Conservation (phyloP, 805 yeast species). For the Saitoella complicata region DNA sequence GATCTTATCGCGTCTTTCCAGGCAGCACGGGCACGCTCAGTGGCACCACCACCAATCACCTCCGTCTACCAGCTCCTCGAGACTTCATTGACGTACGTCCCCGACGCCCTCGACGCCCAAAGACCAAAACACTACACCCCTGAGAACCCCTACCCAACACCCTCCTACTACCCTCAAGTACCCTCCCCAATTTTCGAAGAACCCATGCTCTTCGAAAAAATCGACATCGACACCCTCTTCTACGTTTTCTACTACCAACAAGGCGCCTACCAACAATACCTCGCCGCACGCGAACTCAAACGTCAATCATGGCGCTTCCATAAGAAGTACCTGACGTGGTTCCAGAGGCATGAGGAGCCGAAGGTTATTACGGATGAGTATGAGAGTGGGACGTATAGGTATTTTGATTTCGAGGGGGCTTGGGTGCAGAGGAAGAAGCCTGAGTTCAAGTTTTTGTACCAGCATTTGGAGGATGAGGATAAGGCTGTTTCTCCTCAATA, state of each 20-base stretch:
- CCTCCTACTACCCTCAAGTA: slow-evolving; percentile 77
- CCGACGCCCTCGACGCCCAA: slow-evolving; percentile 85
- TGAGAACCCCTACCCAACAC: slow-evolving; percentile 72
- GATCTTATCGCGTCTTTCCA: slow-evolving; percentile 24
- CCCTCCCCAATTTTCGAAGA: slow-evolving; percentile 40
- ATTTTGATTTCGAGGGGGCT: slow-evolving; percentile 49
- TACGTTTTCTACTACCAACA: slow-evolving; percentile 81
- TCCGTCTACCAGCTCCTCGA: slow-evolving; percentile 47
- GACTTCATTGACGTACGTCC: slow-evolving; percentile 70
- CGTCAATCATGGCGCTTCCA: slow-evolving; percentile 74
- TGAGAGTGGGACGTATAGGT: slow-evolving; percentile 47
- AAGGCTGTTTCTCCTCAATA: no score
- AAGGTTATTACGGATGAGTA: slow-evolving; percentile 25
- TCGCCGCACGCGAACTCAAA: slow-evolving; percentile 67
- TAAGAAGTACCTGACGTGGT: slow-evolving; percentile 64
- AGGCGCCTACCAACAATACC: slow-evolving; percentile 52
- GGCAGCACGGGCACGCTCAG: slow-evolving; percentile 29
- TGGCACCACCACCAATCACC: slow-evolving; percentile 37
- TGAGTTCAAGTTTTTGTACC: slow-evolving; percentile 37
- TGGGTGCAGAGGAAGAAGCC: slow-evolving; percentile 50
- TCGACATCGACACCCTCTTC: slow-evolving; percentile 76
- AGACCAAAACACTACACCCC: slow-evolving; percentile 65
- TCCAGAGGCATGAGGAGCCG: slow-evolving; percentile 47
- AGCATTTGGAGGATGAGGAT: slow-evolving; percentile 27
- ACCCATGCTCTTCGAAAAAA: slow-evolving; percentile 43